phyloP scores from a whole-genome alignment of 805 yeast species.

The Yamadazyma akitaensis region DNA sequence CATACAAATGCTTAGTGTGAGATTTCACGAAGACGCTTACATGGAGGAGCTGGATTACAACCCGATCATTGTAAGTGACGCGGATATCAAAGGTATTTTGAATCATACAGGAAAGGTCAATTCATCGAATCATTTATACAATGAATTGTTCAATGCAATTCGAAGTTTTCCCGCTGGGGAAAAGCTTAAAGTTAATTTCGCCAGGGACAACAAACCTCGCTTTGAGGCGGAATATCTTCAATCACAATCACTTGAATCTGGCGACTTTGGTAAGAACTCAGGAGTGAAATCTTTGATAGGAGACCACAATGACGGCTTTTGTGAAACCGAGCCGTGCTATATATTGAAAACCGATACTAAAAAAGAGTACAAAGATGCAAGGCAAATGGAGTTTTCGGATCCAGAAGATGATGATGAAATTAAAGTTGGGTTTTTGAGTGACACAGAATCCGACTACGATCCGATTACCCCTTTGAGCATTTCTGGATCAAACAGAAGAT shows the following conservation, averaged over 20 bases:
- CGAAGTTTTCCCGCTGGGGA: neutral
- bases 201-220: neutral
- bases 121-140: neutral
- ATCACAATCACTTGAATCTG: neutral
- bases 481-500: neutral
- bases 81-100: neutral
- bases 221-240: neutral
- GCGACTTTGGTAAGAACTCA: neutral
- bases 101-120: neutral
- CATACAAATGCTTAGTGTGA: slow-evolving; percentile 27
- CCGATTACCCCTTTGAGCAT: neutral
- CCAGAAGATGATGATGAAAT: slow-evolving; percentile 8
- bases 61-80: neutral
- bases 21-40: neutral
- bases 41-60: neutral
- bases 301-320: slow-evolving; percentile 7
- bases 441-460: slow-evolving; percentile 16
- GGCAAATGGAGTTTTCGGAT: slow-evolving; percentile 30
- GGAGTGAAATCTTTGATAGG: neutral
- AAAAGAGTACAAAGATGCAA: slow-evolving; percentile 13
- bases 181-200: neutral
- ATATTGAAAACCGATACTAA: slow-evolving; percentile 7
- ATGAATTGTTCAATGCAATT: neutral
- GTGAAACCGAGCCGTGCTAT: slow-evolving; percentile 4
- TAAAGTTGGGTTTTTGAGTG: slow-evolving; percentile 11